Evolutionary conservation across 225 moss, liverwort and hornwort genomes (phyloP), one percentile per base, ranked within the genome.

Genomic region (Bryum argenteum): DNA sequence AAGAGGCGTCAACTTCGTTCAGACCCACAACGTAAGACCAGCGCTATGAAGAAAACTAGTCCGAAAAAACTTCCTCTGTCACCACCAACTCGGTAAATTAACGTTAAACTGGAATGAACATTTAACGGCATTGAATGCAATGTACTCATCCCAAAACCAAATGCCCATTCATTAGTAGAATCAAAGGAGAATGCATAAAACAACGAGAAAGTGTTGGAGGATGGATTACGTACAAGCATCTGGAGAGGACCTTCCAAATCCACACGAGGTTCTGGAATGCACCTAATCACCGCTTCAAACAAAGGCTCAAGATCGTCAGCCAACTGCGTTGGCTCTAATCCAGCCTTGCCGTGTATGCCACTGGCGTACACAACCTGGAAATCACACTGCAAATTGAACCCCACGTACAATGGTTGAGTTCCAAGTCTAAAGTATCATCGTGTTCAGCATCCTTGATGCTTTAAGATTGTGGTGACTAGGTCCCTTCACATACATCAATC

Each of bases 351-450:
- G 21, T 93, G 90, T 64, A 96, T 96, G 11, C 96, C 96, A 61
- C 93, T 96, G 40, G 96, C 96, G 52, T 82, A 96, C 19, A 96
- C 93, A 2, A 93, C 93, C 78, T 96, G 96, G 52, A 96, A 96
- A 67, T 96, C 96, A 63, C 96, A 96, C 93, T 96, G 89, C 77
- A 80, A 17, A 18, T 63, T 37, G 19, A 3, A 12, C 63, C 75
- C 72, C 55, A 59, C 37, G 24, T 2, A 61, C 9, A 48, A 48
- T 14, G 1, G 0, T 64, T 24, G 64, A 6, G 17, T 21, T 8
- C 38, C 9, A 17, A 20, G 55, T 37, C 8, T 9, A 16, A 11
- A 11, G 14, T 61, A 3, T 2, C 11, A 20, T 26, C 6, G 14
- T 1, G 16, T 24, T 67, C n/a, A 20, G 52, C 18, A 3, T 40